Conservation (phyloP, 1,284 basidiomycete species). For the Singerocomus inundabilis region DNA sequence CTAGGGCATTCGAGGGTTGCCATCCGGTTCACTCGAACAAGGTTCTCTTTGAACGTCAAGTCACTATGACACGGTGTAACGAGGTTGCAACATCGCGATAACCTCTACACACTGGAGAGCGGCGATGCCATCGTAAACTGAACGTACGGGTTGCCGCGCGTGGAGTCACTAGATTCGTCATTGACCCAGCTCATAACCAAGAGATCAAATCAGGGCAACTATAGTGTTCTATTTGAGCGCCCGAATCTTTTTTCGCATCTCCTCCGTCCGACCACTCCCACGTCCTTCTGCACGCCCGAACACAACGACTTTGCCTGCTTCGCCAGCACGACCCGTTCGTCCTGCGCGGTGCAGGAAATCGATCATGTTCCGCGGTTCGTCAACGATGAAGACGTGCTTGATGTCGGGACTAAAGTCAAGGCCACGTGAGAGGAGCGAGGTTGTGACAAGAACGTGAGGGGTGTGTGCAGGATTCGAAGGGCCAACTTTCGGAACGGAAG, state of each 20-base stretch:
- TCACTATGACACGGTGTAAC: too few relatives aligned
- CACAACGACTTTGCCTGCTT: slow-evolving; percentile 63
- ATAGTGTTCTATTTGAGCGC: slow-evolving; percentile 31
- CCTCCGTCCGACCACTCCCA: slow-evolving; percentile 49
- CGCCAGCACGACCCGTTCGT: slow-evolving; percentile 70
- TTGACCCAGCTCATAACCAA: too few relatives aligned
- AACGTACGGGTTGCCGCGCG: too few relatives aligned
- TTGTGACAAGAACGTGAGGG: slow-evolving; percentile 80
- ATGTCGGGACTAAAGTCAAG: slow-evolving; percentile 81
- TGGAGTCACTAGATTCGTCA: too few relatives aligned
- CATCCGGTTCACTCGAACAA: too few relatives aligned
- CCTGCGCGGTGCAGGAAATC: slow-evolving; percentile 91
- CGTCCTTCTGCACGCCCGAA: slow-evolving; percentile 64
- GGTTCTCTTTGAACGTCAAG: too few relatives aligned
- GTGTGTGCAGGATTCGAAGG: slow-evolving; percentile 29
- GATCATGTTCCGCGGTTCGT: slow-evolving; percentile 82
- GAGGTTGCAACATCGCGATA: too few relatives aligned
- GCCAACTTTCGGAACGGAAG: slow-evolving; percentile 4
- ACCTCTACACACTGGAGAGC: too few relatives aligned
- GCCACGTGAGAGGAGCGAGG: slow-evolving; percentile 87
- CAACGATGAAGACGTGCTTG: slow-evolving; percentile 79
- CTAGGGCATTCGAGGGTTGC: too few relatives aligned
- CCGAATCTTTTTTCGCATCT: slow-evolving; percentile 49
- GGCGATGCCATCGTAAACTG: too few relatives aligned
- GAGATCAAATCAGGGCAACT: background rate